Percentiles rank a stretch among this genome's conserved stretches.
phyloP scores from a whole-genome alignment of 352 stramenopile species.

The Phytophthora capsici region DNA sequence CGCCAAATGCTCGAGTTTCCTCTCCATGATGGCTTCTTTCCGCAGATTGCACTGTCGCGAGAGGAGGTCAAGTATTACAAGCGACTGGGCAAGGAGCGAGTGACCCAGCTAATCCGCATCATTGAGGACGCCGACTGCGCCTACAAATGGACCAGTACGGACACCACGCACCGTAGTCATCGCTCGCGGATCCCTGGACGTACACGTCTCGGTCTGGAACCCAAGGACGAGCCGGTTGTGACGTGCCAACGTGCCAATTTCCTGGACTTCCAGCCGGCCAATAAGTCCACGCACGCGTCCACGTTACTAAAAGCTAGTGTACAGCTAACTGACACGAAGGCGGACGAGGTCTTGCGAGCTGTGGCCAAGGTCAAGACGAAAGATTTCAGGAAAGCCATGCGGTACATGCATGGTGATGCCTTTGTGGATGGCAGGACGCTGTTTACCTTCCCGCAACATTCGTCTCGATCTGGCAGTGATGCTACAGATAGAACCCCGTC shows the following conservation, averaged over 20 bases:
- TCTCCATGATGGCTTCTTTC: conserved; percentile 84
- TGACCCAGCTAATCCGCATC: conserved; percentile 78
- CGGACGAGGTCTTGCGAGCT: conserved; percentile 64
- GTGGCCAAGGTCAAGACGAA: conserved; percentile 68
- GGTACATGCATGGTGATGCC: conserved; percentile 59
- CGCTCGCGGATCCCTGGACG: conserved; percentile 17
- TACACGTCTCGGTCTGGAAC: conserved; percentile 14
- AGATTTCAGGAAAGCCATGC: conserved; percentile 62
- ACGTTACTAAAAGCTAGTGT: conserved; percentile 73
- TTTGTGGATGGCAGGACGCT: conserved; percentile 75
- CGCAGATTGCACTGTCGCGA: conserved; percentile 69
- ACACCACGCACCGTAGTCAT: conserved; percentile 7
- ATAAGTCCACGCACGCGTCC: conserved; percentile 60
- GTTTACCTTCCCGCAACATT: conserved; percentile 55
- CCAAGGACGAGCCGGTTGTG: conserved; percentile 18
- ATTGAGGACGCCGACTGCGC: conserved; percentile 79
- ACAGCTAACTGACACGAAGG: conserved; percentile 51
- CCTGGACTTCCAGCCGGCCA: conserved; percentile 68
- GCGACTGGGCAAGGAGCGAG: conserved; percentile 74
- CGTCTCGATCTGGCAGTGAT: conserved; percentile 12
- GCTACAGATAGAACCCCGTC: not conserved
- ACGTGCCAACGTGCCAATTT: conserved; percentile 66
- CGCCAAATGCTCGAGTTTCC: conserved; percentile 65
- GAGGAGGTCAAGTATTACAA: conserved; percentile 83
- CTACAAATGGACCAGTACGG: conserved; percentile 67